phyloP scores from a whole-genome alignment of 2,329 filamentous ascomycete genomes.

The Cordyceps cateniannulata region DNA sequence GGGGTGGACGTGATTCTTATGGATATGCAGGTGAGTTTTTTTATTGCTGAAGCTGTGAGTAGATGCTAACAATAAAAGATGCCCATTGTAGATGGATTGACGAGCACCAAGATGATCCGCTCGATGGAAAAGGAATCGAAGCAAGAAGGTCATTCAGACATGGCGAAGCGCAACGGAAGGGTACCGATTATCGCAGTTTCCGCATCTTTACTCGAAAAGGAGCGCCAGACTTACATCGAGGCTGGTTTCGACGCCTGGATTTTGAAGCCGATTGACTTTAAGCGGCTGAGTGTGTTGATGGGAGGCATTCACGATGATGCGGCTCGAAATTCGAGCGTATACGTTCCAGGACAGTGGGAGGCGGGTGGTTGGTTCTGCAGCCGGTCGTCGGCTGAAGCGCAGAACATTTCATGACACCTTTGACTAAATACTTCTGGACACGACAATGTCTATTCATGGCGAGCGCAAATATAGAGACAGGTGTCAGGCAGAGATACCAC shows the following conservation, averaged over 20 bases:
- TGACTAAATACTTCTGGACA: background rate
- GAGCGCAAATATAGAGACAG: background rate
- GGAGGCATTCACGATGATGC: conserved; percentile 59
- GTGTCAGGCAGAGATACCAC: background rate
- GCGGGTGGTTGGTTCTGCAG: conserved; percentile 72
- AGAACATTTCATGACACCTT: background rate
- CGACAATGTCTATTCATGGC: background rate
- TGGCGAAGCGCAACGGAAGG: conserved; percentile 55
- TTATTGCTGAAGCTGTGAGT: background rate
- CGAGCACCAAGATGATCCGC: conserved; percentile 77
- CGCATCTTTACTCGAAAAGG: conserved; percentile 68
- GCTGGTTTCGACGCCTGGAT: conserved; percentile 89
- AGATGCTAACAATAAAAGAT: conserved; percentile 48
- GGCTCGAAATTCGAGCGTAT: conserved; percentile 56
- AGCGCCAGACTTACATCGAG: conserved; percentile 62
- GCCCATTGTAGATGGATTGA: conserved; percentile 83
- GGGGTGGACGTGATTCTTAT: conserved; percentile 77
- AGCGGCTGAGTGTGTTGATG: conserved; percentile 62
- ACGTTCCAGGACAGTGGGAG: conserved; percentile 71
- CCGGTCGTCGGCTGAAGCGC: background rate
- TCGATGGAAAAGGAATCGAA: conserved; percentile 54
- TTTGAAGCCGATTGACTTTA: conserved; percentile 79
- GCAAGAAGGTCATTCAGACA: conserved; percentile 46
- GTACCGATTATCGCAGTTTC: conserved; percentile 84
- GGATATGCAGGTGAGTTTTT: conserved; percentile 76